These are phyloP conservation scores for Capronia epimyces DNA, from an alignment of 2,329 filamentous ascomycete species.

Conservation along the genomic window DNA sequence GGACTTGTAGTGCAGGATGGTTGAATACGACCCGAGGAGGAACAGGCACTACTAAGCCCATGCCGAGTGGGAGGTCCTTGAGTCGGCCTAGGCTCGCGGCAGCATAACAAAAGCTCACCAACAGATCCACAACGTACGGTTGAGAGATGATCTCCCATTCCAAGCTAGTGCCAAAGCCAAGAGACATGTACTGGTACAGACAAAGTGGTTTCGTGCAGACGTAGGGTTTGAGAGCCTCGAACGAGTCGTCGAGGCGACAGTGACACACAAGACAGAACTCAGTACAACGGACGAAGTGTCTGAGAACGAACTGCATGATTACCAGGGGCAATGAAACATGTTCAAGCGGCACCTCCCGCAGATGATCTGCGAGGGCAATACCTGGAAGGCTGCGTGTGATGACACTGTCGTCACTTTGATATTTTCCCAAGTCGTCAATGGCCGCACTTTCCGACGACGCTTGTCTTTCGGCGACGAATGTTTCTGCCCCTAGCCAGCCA, in stretches of 20 bases:
- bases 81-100: conserved; percentile 44
- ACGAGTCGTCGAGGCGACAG: conserved; percentile 56
- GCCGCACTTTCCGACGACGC: conserved; percentile 23
- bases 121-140: conserved; percentile 75
- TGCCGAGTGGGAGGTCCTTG: conserved; percentile 53
- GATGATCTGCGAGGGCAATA: conserved; percentile 49
- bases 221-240: conserved; percentile 54
- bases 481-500: conserved; percentile 64
- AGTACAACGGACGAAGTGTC: conserved; percentile 72
- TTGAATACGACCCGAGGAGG: neutral
- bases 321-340: conserved; percentile 52
- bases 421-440: conserved; percentile 6
- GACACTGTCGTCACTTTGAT: conserved; percentile 15
- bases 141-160: conserved; percentile 77
- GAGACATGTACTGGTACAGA: conserved; percentile 77
- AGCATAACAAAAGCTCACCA: conserved; percentile 74
- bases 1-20: neutral
- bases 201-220: conserved; percentile 73
- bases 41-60: conserved; percentile 50
- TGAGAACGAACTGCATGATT: conserved; percentile 68
- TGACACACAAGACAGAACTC: conserved; percentile 87
- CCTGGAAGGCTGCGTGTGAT: conserved; percentile 35
- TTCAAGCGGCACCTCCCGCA: conserved; percentile 34
- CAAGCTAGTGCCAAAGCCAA: conserved; percentile 79
- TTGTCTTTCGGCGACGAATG: conserved; percentile 48